Evolutionary conservation across 176 grass and related monocot genomes (phyloP).

Genomic region (Urochloa ruziziensis): DNA sequence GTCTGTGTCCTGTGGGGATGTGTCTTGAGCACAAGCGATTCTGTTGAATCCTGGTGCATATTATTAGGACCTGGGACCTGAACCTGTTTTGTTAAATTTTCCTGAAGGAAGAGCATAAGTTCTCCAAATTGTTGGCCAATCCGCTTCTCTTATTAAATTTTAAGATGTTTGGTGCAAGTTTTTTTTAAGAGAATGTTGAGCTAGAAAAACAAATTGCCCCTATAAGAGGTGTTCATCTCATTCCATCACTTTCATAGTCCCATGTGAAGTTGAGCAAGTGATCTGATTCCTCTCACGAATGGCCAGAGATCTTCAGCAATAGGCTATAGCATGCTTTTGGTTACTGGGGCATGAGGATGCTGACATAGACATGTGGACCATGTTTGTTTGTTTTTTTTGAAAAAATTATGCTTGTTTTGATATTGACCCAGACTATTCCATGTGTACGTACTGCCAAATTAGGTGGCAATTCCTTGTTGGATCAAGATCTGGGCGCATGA

Average conservation of each 20-base stretch:
- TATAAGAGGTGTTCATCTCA: not conserved
- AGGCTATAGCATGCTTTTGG: not conserved
- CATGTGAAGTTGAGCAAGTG: slow-evolving; percentile 4
- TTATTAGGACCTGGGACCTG: slow-evolving; percentile 20
- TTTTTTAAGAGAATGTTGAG: not conserved
- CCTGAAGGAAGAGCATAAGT: slow-evolving; percentile 21
- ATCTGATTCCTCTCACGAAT: not conserved
- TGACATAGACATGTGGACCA: not conserved
- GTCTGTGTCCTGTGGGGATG: slow-evolving; percentile 10
- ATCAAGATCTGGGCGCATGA: slow-evolving; percentile 39
- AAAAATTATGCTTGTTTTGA: not conserved
- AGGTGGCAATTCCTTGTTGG: slow-evolving; percentile 8
- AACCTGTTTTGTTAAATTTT: not conserved
- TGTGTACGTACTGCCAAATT: not conserved
- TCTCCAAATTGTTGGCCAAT: slow-evolving; percentile 7
- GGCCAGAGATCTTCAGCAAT: not conserved
- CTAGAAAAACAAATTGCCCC: not conserved
- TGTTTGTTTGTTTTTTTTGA: too few relatives aligned
- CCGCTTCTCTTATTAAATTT: not conserved
- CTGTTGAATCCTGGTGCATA: slow-evolving; percentile 21
- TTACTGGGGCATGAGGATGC: not conserved
- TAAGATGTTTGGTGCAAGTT: not conserved
- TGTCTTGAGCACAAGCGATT: not conserved
- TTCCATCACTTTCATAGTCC: not conserved
- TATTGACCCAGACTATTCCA: not conserved